Evolutionary conservation across 2,329 filamentous ascomycete species (phyloP), one percentile per base, ranked within the genome.

Genomic region (Davidsoniella eucalypti): DNA sequence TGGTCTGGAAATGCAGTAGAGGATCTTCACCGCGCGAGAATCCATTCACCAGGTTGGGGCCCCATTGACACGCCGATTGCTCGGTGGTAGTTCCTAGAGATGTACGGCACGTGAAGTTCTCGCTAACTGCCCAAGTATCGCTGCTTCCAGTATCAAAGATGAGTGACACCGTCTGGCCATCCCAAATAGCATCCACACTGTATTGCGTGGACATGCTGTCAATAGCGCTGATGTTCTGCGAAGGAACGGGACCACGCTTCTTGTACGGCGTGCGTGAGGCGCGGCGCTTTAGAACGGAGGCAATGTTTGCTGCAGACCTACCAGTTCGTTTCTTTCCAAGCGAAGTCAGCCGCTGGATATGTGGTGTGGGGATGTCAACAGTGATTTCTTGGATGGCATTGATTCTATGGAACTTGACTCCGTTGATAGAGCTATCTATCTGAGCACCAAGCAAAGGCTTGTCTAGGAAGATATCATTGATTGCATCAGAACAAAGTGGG

Each of bases 141-240:
- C 70, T 66, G 56, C 69, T 72, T 21, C 69, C 71, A 0, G 70
- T 73, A 55, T 74, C 70, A 44, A 75, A 61, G 10, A 72, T 56
- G 25, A 75, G 57, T 61, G 63, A 66, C 26, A 67, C 56, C 0
- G 62, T 61, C 6, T 58, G 58, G 14, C 59, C 60, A 36, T 68
- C 65, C 66, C 66, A 69, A 3, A 50, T 56, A 43, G 66, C 67
- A 44, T 66, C 58, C 41, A 69, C 60, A 50, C 64, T 65, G 47
- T 69, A 69, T 47, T 68, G 65, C 2, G 66, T 68, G 5, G 65
- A 67, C 45, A 62, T 65, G 10, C 60, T 57, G 2, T 63, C 61
- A 2, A 66, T 56, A n/a, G 61, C 58, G 12, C 60, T 64, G 47
- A 67, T 60, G 50, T 69, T 69, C 53, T 68, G 65, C 17, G 59